Evolutionary conservation across 2,329 filamentous ascomycete genomes (phyloP).

Genomic region (Sporothrix protearum): DNA sequence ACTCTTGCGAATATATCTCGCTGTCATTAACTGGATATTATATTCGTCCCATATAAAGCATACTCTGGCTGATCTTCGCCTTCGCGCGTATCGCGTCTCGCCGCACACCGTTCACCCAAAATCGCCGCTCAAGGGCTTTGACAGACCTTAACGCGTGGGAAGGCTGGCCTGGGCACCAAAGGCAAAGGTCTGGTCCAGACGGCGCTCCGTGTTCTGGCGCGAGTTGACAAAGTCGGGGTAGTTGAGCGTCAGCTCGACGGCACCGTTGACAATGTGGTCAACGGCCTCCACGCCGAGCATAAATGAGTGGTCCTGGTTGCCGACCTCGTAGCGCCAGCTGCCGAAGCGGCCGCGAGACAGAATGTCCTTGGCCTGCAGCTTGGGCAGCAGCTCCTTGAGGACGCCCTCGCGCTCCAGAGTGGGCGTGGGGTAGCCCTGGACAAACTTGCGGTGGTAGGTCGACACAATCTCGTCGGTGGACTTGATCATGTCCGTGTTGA

Average conservation of each 20-base stretch:
- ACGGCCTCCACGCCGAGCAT: slow-evolving; percentile 95
- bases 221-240: slow-evolving; percentile 94
- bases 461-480: slow-evolving; percentile 91
- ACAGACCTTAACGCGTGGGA: slow-evolving; percentile 38
- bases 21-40: slow-evolving; percentile 7
- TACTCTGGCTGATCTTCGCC: neutral
- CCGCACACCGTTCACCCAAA: neutral
- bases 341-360: slow-evolving; percentile 95
- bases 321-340: slow-evolving; percentile 93
- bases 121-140: slow-evolving; percentile 26
- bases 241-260: slow-evolving; percentile 89
- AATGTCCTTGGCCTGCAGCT: slow-evolving; percentile 87
- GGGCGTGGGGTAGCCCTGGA: slow-evolving; percentile 97
- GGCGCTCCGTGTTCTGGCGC: slow-evolving; percentile 64
- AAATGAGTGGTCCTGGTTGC: slow-evolving; percentile 96
- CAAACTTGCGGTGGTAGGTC: slow-evolving; percentile 95
- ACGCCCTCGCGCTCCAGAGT: slow-evolving; percentile 92
- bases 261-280: slow-evolving; percentile 84
- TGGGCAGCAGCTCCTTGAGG: slow-evolving; percentile 86
- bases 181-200: slow-evolving; percentile 51
- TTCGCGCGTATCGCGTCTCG: neutral
- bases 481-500: slow-evolving; percentile 97
- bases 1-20: neutral
- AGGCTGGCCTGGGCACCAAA: slow-evolving; percentile 39
- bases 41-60: neutral